These are phyloP conservation scores for Cladosporium sp. DNA, from an alignment of 2,329 filamentous ascomycete species.

Conservation along the genomic window DNA sequence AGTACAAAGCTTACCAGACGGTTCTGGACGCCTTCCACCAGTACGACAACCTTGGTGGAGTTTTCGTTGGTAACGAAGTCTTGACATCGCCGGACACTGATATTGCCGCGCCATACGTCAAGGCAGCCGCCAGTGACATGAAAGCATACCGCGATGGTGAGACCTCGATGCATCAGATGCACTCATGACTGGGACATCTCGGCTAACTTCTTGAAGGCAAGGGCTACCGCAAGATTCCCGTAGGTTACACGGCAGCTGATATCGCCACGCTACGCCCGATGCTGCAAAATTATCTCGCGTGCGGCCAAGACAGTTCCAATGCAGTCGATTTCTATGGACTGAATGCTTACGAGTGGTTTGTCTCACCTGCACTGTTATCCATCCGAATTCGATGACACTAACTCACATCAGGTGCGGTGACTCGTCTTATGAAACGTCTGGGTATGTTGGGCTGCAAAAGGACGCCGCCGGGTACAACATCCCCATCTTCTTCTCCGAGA, in stretches of 20 bases:
- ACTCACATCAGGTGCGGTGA: conserved; percentile 36
- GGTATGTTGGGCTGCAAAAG: conserved; percentile 64
- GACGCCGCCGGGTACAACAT: conserved; percentile 68
- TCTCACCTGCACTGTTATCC: not conserved
- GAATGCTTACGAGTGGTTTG: conserved; percentile 54
- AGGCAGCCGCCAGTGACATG: conserved; percentile 75
- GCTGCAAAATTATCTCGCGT: conserved; percentile 72
- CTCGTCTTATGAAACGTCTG: conserved; percentile 55
- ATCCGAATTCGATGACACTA: not conserved
- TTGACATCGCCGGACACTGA: conserved; percentile 56
- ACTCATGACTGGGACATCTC: too few relatives aligned
- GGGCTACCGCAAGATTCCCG: conserved; percentile 73
- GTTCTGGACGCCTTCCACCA: conserved; percentile 74
- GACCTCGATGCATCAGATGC: conserved; percentile 54
- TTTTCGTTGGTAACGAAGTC: conserved; percentile 87
- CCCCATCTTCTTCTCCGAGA: conserved; percentile 89
- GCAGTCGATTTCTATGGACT: conserved; percentile 78
- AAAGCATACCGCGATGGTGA: conserved; percentile 74
- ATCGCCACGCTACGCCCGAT: conserved; percentile 66
- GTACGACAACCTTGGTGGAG: conserved; percentile 76
- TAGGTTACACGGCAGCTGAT: conserved; percentile 85
- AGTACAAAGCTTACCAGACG: conserved; percentile 62
- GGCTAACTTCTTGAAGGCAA: conserved; percentile 37
- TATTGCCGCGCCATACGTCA: conserved; percentile 74
- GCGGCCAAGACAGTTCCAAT: conserved; percentile 64